Percentiles rank a stretch among this genome's conserved stretches.
These are phyloP conservation scores for Lactifluus subvellereus DNA, from an alignment of 768 basidiomycete genomes.

Conservation along the genomic window DNA sequence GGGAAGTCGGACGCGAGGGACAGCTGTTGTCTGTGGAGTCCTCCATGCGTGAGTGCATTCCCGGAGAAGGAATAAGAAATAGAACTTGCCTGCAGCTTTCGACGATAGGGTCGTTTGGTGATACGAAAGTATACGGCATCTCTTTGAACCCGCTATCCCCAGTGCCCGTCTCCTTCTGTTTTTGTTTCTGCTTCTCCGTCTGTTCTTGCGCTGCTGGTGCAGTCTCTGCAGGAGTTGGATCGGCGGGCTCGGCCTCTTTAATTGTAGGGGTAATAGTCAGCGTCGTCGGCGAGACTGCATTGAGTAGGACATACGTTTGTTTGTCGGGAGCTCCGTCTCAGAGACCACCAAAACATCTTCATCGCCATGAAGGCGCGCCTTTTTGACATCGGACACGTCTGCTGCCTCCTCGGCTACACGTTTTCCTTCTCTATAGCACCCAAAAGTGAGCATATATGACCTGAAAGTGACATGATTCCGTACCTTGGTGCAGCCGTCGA, in stretches of 20 bases:
- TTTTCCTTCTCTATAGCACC: slow-evolving; percentile 41
- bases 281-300: neutral
- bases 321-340: slow-evolving; percentile 2
- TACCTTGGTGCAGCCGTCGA: slow-evolving; percentile 15
- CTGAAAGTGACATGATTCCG: neutral
- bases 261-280: neutral
- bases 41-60: neutral
- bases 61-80: neutral
- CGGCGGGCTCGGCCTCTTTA: neutral
- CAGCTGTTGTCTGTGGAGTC: slow-evolving; percentile 56
- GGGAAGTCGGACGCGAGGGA: slow-evolving; percentile 70
- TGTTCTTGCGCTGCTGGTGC: slow-evolving; percentile 16
- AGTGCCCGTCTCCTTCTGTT: slow-evolving; percentile 24
- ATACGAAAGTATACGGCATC: slow-evolving; percentile 83
- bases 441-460: neutral
- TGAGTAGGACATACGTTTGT: neutral
- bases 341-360: slow-evolving; percentile 24
- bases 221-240: neutral
- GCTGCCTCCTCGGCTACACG: slow-evolving; percentile 42
- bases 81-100: slow-evolving; percentile 63
- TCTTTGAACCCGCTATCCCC: slow-evolving; percentile 51
- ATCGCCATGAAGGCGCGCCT: slow-evolving; percentile 38
- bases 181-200: slow-evolving; percentile 24
- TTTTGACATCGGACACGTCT: slow-evolving; percentile 47
- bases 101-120: slow-evolving; percentile 64